A percentile compares a stretch with the other conserved stretches of the same genome.
phyloP scores from a whole-genome alignment of 352 stramenopile genomes.

The Globisporangium lucens region DNA sequence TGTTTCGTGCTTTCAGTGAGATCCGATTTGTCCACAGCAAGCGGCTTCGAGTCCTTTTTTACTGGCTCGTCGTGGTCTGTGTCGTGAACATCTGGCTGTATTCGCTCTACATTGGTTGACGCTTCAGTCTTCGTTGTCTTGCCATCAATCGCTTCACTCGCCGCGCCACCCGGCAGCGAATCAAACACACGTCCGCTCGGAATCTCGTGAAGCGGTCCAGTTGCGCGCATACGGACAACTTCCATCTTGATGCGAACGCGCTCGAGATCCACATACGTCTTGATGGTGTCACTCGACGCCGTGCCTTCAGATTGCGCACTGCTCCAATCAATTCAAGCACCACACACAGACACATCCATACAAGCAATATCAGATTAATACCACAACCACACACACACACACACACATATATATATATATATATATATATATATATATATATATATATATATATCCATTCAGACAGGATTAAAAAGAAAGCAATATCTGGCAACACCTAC shows the following conservation, averaged over 20 bases:
- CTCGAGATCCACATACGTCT: constrained; percentile 27
- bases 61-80: not conserved
- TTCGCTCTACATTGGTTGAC: not conserved
- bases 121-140: constrained; percentile 64
- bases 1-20: not conserved
- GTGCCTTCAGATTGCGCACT: not conserved
- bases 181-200: constrained; percentile 63
- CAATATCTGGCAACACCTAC: not conserved
- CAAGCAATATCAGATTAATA: not conserved
- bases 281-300: constrained; percentile 2
- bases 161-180: constrained; percentile 21
- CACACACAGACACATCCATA: not conserved
- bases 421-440: too few species aligned
- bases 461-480: not conserved
- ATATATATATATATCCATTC: too few species aligned
- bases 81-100: not conserved
- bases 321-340: not conserved
- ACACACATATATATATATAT: not conserved
- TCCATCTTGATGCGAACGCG: constrained; percentile 39
- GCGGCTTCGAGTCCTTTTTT: constrained; percentile 1
- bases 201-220: constrained; percentile 26
- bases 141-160: constrained; percentile 39
- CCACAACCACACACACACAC: not conserved
- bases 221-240: constrained; percentile 31
- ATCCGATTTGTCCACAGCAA: not conserved